Percentiles rank a stretch among this genome's conserved stretches.
phyloP scores from a whole-genome alignment of 2,329 filamentous ascomycete species.

The Bipolaris victoriae region DNA sequence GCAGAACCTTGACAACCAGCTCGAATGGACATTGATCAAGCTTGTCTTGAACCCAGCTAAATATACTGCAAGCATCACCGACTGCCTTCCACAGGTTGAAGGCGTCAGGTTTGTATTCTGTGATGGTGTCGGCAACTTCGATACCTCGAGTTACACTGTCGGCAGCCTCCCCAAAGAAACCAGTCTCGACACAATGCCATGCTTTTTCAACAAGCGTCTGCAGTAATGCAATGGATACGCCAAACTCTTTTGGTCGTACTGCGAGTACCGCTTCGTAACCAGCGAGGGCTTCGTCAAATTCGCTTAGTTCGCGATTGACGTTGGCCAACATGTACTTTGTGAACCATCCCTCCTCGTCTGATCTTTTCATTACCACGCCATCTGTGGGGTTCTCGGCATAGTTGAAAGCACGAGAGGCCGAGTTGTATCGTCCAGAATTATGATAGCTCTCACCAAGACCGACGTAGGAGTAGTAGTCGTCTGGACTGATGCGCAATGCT shows the following conservation, averaged over 20 bases:
- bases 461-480: conserved; percentile 95
- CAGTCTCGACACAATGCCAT: conserved; percentile 76
- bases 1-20: conserved; percentile 65
- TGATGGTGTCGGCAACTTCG: conserved; percentile 67
- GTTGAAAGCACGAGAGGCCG: conserved; percentile 88
- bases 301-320: conserved; percentile 88
- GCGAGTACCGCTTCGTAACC: conserved; percentile 77
- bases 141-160: conserved; percentile 74
- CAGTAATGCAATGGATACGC: conserved; percentile 83
- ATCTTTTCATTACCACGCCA: conserved; percentile 59
- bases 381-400: conserved; percentile 80
- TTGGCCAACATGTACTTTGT: conserved; percentile 97
- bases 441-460: conserved; percentile 97
- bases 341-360: conserved; percentile 82
- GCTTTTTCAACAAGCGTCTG: conserved; percentile 87
- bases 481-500: conserved; percentile 79
- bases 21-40: conserved; percentile 66
- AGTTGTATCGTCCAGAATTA: conserved; percentile 89
- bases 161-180: conserved; percentile 82
- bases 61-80: conserved; percentile 85
- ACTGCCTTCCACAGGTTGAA: conserved; percentile 97
- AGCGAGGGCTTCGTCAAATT: conserved; percentile 80
- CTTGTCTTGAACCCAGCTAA: conserved; percentile 76
- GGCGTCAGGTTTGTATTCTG: conserved; percentile 66
- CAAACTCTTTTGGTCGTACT: conserved; percentile 75